Conservation (phyloP, 805 yeast genomes). For the Candida sithepensis region DNA sequence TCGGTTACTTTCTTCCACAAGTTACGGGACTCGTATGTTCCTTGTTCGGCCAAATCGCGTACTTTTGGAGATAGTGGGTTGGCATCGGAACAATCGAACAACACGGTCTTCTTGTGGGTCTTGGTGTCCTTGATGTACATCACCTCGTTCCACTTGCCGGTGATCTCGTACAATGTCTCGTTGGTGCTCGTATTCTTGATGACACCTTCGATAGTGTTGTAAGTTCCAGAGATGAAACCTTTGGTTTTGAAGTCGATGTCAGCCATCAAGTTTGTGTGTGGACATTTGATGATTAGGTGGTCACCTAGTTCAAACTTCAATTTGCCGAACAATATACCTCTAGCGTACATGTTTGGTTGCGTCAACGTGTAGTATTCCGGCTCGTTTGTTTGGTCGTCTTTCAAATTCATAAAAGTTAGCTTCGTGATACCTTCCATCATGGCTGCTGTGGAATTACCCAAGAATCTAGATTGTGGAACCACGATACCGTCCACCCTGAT, state of each 20-base stretch:
- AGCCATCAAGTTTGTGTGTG: slow-evolving; percentile 54
- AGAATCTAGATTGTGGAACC: slow-evolving; percentile 80
- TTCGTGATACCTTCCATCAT: slow-evolving; percentile 91
- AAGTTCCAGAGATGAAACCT: slow-evolving; percentile 90
- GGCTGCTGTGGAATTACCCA: slow-evolving; percentile 96
- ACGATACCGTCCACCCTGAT: slow-evolving; percentile 88
- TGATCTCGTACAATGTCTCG: slow-evolving; percentile 57
- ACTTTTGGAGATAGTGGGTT: slow-evolving; percentile 60
- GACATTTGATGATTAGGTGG: slow-evolving; percentile 73
- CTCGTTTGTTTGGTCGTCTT: slow-evolving; percentile 37
- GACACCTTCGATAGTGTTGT: slow-evolving; percentile 81
- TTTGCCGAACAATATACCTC: slow-evolving; percentile 90
- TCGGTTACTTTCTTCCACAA: slow-evolving; percentile 81
- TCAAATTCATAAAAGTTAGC: slow-evolving; percentile 60
- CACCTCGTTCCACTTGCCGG: slow-evolving; percentile 93
- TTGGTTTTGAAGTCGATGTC: slow-evolving; percentile 93
- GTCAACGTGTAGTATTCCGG: slow-evolving; percentile 76
- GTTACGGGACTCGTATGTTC: slow-evolving; percentile 72
- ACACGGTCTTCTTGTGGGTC: slow-evolving; percentile 38
- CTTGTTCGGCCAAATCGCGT: slow-evolving; percentile 77
- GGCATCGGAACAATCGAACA: slow-evolving; percentile 61
- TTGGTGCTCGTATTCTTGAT: slow-evolving; percentile 50
- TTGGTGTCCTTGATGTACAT: slow-evolving; percentile 61
- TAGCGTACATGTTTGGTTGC: slow-evolving; percentile 95
- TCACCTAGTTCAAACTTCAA: slow-evolving; percentile 91